Percentiles rank a stretch among this genome's conserved stretches.
Conservation (phyloP, 306 rosid species). For the Abrus pulchellus region DNA sequence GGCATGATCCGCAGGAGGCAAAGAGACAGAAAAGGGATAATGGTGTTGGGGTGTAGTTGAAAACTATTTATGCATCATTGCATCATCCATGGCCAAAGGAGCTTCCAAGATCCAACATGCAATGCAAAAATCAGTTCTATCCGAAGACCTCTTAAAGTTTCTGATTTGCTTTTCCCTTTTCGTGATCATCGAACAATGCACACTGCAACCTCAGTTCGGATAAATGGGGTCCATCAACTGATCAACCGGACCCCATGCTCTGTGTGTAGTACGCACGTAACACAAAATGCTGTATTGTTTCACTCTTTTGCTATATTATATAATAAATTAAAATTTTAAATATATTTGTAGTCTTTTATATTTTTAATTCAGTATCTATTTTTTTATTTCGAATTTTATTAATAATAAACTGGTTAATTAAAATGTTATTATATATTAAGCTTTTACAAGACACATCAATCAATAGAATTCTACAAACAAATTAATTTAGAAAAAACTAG, state of each 20-base stretch:
- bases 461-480: no score
- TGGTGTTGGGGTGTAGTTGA: not conserved
- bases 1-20: no score
- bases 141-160: not conserved
- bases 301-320: no score
- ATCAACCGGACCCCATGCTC: not conserved
- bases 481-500: no score
- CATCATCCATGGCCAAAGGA: not conserved
- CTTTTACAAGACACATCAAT: no score
- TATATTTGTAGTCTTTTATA: no score
- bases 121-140: conserved; percentile 11
- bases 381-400: no score
- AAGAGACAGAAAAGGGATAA: no score
- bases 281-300: not conserved
- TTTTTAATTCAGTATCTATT: no score
- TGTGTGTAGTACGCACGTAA: not conserved
- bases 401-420: no score
- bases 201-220: not conserved
- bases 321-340: no score
- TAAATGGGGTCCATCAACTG: not conserved
- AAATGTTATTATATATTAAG: no score
- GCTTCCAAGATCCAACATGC: conserved; percentile 35
- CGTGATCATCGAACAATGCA: not conserved
- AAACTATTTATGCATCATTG: not conserved
- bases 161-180: not conserved